Conservation (phyloP, 495 filamentous ascomycete species). For the Cercophora newfieldiana region DNA sequence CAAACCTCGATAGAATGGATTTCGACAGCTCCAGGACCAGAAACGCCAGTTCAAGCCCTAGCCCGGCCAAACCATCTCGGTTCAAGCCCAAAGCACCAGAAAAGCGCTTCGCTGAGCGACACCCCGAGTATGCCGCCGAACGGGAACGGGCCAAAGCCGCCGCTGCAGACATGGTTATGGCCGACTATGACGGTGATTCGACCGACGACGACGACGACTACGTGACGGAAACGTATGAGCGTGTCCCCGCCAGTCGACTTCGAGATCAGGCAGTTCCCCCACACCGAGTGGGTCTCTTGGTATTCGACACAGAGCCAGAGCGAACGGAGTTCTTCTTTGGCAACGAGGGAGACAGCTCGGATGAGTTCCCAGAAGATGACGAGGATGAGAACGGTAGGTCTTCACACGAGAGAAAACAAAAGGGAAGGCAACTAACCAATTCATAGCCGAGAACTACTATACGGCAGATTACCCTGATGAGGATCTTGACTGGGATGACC, state of each 20-base stretch:
- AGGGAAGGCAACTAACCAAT: not conserved
- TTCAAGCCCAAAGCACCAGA: conserved; percentile 50
- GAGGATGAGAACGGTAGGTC: conserved; percentile 56
- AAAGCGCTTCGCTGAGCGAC: conserved; percentile 49
- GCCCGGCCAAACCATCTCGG: conserved; percentile 21
- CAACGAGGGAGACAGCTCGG: conserved; percentile 44
- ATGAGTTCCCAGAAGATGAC: conserved; percentile 52
- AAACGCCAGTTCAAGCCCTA: conserved; percentile 20
- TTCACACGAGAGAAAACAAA: too few relatives aligned
- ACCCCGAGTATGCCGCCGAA: conserved; percentile 39
- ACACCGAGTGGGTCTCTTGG: conserved; percentile 48
- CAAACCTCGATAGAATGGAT: conserved; percentile 41
- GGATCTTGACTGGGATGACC: conserved; percentile 56
- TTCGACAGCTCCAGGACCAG: conserved; percentile 29
- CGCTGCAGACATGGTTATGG: conserved; percentile 11
- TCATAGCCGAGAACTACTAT: conserved; percentile 55
- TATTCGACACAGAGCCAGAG: conserved; percentile 55
- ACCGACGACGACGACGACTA: conserved; percentile 54
- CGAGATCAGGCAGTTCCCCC: conserved; percentile 36
- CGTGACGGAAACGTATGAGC: conserved; percentile 55
- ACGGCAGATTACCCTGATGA: conserved; percentile 58
- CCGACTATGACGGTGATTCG: conserved; percentile 30
- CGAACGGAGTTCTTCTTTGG: conserved; percentile 52
- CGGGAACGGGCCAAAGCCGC: conserved; percentile 11
- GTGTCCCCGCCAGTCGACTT: conserved; percentile 49